Percentiles rank a stretch among this genome's conserved stretches.
phyloP scores from a whole-genome alignment of 352 stramenopile genomes.

The Phytopythium kandeliae region DNA sequence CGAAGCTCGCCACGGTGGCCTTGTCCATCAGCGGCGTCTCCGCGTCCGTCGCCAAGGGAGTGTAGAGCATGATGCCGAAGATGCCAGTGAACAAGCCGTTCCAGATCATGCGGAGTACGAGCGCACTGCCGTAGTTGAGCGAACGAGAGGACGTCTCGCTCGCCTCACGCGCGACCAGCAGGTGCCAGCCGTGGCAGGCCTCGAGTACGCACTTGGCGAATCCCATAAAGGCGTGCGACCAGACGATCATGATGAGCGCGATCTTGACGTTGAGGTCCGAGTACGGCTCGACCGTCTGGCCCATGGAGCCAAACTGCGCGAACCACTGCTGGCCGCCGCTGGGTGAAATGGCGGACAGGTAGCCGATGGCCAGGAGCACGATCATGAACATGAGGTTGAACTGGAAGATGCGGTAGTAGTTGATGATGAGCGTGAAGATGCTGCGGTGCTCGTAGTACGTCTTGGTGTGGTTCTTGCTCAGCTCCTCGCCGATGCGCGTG shows the following conservation, averaged over 20 bases:
- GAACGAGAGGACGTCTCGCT: slow-evolving; percentile 45
- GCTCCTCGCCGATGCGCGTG: slow-evolving; percentile 31
- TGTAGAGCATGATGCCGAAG: slow-evolving; percentile 60
- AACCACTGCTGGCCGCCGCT: slow-evolving; percentile 49
- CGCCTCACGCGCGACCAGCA: slow-evolving; percentile 40
- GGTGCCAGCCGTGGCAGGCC: slow-evolving; percentile 57
- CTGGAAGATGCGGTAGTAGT: slow-evolving; percentile 82
- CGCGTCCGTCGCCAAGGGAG: slow-evolving; percentile 37
- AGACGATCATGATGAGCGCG: slow-evolving; percentile 37
- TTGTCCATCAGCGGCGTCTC: slow-evolving; percentile 41
- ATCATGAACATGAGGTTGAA: slow-evolving; percentile 79
- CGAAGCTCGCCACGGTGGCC: slow-evolving; percentile 25
- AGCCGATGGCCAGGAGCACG: slow-evolving; percentile 40
- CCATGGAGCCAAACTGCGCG: slow-evolving; percentile 47
- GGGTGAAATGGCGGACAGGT: slow-evolving; percentile 48
- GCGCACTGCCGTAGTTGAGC: slow-evolving; percentile 48
- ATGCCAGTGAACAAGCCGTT: slow-evolving; percentile 47
- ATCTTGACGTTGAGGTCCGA: slow-evolving; percentile 46
- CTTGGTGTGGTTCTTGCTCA: slow-evolving; percentile 61
- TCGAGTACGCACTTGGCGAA: slow-evolving; percentile 64
- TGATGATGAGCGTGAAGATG: slow-evolving; percentile 61
- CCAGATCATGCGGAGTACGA: slow-evolving; percentile 54
- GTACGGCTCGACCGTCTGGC: slow-evolving; percentile 46
- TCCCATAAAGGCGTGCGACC: slow-evolving; percentile 37
- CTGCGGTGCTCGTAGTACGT: slow-evolving; percentile 78